Percentiles rank a stretch among this genome's conserved stretches.
These are phyloP conservation scores for Coniferiporia sulphurascens DNA, from an alignment of 1,284 basidiomycete species.

Conservation along the genomic window DNA sequence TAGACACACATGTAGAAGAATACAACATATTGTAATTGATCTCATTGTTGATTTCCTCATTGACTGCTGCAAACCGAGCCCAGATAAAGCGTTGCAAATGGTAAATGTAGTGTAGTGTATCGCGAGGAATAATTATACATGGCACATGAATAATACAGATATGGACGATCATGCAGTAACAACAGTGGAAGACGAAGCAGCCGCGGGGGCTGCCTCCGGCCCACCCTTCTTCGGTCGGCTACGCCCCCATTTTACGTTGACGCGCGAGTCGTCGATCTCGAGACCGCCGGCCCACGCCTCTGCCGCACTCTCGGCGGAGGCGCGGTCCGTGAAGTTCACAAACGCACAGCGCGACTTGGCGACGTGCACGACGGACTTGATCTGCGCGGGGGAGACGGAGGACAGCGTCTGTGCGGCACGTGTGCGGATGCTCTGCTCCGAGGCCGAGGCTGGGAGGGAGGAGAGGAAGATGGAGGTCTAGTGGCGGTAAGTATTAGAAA, in stretches of 20 bases:
- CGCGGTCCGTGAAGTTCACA: conserved; percentile 84
- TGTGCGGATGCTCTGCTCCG: conserved; percentile 77
- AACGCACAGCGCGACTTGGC: conserved; percentile 91
- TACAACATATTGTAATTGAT: not conserved
- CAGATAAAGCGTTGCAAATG: not conserved
- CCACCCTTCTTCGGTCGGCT: conserved; percentile 29
- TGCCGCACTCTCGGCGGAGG: conserved; percentile 81
- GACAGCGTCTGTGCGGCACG: conserved; percentile 71
- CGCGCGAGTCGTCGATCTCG: conserved; percentile 73
- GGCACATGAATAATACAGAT: not conserved
- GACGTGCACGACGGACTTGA: conserved; percentile 86
- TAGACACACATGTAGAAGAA: conserved; percentile 26
- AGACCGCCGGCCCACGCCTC: conserved; percentile 84
- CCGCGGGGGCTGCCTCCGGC: not conserved
- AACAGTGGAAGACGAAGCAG: not conserved
- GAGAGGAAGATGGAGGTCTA: conserved; percentile 92
- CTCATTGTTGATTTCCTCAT: not conserved
- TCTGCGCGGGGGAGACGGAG: conserved; percentile 55
- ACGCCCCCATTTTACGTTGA: conserved; percentile 85
- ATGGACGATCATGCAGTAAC: conserved; percentile 1
- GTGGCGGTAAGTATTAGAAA: conserved; percentile 5
- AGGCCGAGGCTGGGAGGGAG: conserved; percentile 68
- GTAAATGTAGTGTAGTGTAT: not conserved
- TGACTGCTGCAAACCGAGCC: too few relatives aligned
- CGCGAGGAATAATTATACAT: not conserved